Evolutionary conservation across 805 yeast genomes (phyloP).

Genomic region (Pichia paraexigua): DNA sequence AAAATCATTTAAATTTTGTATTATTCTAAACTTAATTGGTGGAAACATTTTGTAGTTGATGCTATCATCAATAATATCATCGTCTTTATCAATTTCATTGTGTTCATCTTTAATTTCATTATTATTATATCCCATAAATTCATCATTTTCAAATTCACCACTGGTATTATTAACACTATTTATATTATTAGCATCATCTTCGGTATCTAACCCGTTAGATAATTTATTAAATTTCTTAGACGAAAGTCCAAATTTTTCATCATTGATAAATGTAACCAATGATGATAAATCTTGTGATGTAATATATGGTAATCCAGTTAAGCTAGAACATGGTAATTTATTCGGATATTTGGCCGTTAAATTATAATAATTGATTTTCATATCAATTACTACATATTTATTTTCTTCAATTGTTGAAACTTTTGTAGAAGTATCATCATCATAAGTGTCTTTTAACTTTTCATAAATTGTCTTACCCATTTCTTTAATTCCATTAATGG

Average conservation of each 20-base stretch:
- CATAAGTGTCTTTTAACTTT: slow-evolving; percentile 3
- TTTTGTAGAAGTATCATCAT: background rate
- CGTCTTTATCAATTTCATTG: slow-evolving; percentile 17
- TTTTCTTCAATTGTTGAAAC: slow-evolving; percentile 16
- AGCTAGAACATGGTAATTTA: slow-evolving; percentile 40
- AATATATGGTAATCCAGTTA: slow-evolving; percentile 47
- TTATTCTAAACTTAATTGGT: slow-evolving; percentile 36
- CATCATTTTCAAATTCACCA: background rate
- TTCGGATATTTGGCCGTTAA: slow-evolving; percentile 49
- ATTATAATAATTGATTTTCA: slow-evolving; percentile 56
- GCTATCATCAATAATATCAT: slow-evolving; percentile 17
- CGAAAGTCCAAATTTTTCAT: slow-evolving; percentile 28
- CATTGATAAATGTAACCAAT: slow-evolving; percentile 53
- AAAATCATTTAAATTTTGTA: slow-evolving; percentile 36
- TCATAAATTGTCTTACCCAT: slow-evolving; percentile 5
- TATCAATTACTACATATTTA: slow-evolving; percentile 59
- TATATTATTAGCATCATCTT: background rate
- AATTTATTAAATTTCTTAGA: slow-evolving; percentile 16
- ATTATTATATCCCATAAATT: background rate
- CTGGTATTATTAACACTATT: slow-evolving; percentile 2
- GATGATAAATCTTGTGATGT: slow-evolving; percentile 54
- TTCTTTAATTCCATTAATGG: slow-evolving; percentile 5
- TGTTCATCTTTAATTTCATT: slow-evolving; percentile 7
- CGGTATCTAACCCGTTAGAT: slow-evolving; percentile 23
- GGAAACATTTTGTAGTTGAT: slow-evolving; percentile 18